Evolutionary conservation across 73 alveolate genomes (phyloP).

Genomic region (Stentor coeruleus): DNA sequence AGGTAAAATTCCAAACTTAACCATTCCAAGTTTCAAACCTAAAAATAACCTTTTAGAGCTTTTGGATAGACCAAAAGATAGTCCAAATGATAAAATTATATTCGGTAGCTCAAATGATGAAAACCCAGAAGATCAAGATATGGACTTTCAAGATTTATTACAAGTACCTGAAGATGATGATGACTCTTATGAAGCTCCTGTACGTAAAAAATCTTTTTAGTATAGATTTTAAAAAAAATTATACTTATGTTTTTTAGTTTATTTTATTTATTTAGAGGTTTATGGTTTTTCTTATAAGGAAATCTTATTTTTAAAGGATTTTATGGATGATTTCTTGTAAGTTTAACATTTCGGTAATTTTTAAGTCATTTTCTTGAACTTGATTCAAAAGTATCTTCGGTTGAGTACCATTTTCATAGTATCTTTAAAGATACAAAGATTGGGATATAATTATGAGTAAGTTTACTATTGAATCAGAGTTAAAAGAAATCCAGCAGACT

Average conservation of each 20-base stretch:
- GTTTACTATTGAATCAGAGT: not conserved
- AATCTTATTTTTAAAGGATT: no score
- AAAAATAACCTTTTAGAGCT: constrained; percentile 5
- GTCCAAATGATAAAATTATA: not conserved
- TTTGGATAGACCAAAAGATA: not conserved
- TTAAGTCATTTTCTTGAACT: no score
- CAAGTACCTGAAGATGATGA: not conserved
- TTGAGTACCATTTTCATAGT: no score
- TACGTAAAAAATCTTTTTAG: not conserved
- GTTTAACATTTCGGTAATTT: no score
- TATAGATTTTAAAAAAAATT: no score
- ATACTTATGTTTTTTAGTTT: no score
- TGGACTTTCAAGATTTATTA: not conserved
- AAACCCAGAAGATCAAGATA: not conserved
- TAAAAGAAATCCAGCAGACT: not conserved
- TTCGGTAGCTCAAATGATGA: not conserved
- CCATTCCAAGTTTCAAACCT: not conserved
- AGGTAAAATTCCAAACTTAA: not conserved
- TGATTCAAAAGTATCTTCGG: no score
- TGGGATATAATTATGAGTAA: not conserved
- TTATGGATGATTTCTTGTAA: no score
- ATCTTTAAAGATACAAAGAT: no score
- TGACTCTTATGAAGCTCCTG: not conserved
- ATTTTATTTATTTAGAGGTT: no score
- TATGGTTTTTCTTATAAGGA: no score